Evolutionary conservation across 176 grass and related monocot genomes (phyloP), one percentile per base, ranked within the genome.

Genomic region (Oropetium thomaeum): DNA sequence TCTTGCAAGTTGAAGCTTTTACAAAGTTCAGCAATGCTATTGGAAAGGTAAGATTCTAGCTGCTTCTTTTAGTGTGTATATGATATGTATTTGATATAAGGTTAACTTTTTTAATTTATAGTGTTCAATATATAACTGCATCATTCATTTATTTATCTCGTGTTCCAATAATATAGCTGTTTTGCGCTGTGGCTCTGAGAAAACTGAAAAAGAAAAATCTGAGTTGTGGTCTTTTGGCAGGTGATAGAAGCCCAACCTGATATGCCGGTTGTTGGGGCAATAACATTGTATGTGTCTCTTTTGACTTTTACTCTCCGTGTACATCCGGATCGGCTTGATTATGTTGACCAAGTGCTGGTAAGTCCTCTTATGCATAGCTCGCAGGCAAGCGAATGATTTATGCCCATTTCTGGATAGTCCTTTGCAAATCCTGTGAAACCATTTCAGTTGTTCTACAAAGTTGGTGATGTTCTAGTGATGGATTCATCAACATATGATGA

Each of bases 1-100:
- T 99, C 60, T 86, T 95, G 69, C 91, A 98, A 98, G 96, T 98
- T 31, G 96, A 98, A 98, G 89, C 96, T 78, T 98, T 95, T 94
- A 79, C 87, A 27, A 98, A 98, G 71, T 87, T 95, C 69, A 95
- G 96, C 77, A 95, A 79, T 81, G 96, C 91, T 43, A 94, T 98
- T 81, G 96, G 91, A 86, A 94, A 98, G 89, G 96, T 95, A 84
- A 55, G 66, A 69, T 33, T 59, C 67, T 41, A 63, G 32, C 48
- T 75, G 23, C 39, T 41, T 12, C 32, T 58, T 65, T 69, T 34
- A 59, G 37, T 1, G 11, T n/a, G 5, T 28, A 75, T 62, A n/a
- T 47, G 14, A 79, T 59, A 26, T 23, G 20, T 55, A 78, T 57
- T 65, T 63, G 25, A 64, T 84, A 10, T 31, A 69, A 60, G 34